phyloP scores from a whole-genome alignment of 2,329 filamentous ascomycete genomes.

The Claviceps pazoutovae region DNA sequence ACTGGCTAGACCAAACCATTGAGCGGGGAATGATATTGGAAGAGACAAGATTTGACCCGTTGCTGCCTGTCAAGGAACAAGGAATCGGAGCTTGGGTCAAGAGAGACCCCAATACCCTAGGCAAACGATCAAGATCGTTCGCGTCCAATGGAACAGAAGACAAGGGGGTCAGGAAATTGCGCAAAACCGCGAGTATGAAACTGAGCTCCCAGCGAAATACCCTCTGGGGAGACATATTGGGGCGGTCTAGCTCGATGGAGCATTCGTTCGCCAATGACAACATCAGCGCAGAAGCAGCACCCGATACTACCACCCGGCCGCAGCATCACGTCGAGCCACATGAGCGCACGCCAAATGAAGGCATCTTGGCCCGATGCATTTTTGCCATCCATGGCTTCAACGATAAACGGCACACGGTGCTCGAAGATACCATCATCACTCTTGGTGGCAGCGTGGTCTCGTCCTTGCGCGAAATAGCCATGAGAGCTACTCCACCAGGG shows the following conservation, averaged over 20 bases:
- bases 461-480: constrained; percentile 27
- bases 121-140: constrained; percentile 45
- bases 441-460: constrained; percentile 31
- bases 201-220: constrained; percentile 65
- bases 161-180: constrained; percentile 59
- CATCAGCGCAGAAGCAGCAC: constrained; percentile 2
- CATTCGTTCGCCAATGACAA: constrained; percentile 18
- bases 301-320: constrained; percentile 4
- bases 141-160: constrained; percentile 32
- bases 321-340: constrained; percentile 1
- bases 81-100: constrained; percentile 63
- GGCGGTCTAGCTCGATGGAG: constrained; percentile 24
- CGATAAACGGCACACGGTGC: constrained; percentile 31
- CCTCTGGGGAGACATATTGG: constrained; percentile 84
- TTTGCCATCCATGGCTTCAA: constrained; percentile 50
- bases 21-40: constrained; percentile 83
- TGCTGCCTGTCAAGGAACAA: constrained; percentile 53
- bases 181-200: constrained; percentile 76
- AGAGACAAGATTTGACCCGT: constrained; percentile 70
- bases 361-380: constrained; percentile 40
- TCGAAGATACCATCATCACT: constrained; percentile 33
- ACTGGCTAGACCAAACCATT: constrained; percentile 77
- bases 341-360: constrained; percentile 10
- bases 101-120: constrained; percentile 31
- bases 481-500: constrained; percentile 13